Percentiles rank a stretch among this genome's conserved stretches.
Conservation (phyloP, 768 basidiomycete species). For the Sistotremastrum niveocremeum region DNA sequence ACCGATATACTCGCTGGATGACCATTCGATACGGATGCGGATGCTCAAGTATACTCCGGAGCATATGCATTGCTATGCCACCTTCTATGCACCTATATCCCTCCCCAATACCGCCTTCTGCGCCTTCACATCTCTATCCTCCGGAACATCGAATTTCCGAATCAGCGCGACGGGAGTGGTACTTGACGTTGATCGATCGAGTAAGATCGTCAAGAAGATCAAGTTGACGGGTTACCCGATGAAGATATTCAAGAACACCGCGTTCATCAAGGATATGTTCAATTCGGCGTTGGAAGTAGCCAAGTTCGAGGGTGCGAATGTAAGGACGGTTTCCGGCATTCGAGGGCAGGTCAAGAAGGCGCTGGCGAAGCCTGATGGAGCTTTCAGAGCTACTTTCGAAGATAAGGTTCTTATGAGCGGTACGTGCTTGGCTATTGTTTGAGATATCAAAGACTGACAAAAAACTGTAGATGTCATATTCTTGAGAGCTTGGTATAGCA, state of each 20-base stretch:
- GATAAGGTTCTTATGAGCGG: conserved; percentile 95
- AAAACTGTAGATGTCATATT: conserved; percentile 70
- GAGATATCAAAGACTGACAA: background rate
- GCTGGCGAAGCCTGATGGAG: conserved; percentile 86
- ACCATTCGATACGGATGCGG: conserved; percentile 95
- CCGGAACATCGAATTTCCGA: conserved; percentile 64
- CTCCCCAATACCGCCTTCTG: conserved; percentile 95
- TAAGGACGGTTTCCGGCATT: conserved; percentile 90
- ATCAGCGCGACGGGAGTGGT: conserved; percentile 91
- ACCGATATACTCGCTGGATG: conserved; percentile 93
- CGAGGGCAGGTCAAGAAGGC: conserved; percentile 96
- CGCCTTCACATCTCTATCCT: conserved; percentile 76
- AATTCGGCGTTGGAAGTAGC: conserved; percentile 84
- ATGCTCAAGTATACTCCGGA: conserved; percentile 99
- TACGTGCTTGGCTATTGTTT: conserved; percentile 24
- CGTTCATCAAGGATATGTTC: conserved; percentile 98
- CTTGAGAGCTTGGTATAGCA: conserved; percentile 91
- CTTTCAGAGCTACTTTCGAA: conserved; percentile 94
- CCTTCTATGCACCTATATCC: conserved; percentile 89
- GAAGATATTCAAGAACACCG: conserved; percentile 99
- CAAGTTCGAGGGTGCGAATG: conserved; percentile 97
- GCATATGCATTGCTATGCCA: conserved; percentile 99
- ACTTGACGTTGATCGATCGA: conserved; percentile 81
- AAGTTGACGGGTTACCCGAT: conserved; percentile 92
- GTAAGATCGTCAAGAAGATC: conserved; percentile 95